These are phyloP conservation scores for Saturnispora gosingensis DNA, from an alignment of 805 yeast genomes.

Conservation along the genomic window DNA sequence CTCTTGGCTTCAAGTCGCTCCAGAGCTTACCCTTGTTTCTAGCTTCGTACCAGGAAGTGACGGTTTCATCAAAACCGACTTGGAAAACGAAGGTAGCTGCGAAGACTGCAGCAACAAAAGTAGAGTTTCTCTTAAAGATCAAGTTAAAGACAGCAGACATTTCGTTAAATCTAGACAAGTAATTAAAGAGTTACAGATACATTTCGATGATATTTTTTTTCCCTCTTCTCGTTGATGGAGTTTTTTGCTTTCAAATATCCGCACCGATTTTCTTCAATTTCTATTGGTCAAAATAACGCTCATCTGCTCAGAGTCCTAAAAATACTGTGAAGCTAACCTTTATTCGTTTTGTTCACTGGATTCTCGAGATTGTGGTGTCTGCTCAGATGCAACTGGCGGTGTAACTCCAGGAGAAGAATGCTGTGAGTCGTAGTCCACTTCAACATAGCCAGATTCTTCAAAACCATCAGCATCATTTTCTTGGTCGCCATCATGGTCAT, in stretches of 20 bases:
- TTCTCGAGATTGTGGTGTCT: not conserved
- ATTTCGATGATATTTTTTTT: conserved; percentile 6
- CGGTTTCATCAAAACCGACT: conserved; percentile 57
- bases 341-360: not conserved
- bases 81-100: conserved; percentile 83
- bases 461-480: not conserved
- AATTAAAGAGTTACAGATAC: not conserved
- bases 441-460: not conserved
- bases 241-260: not conserved
- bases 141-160: conserved; percentile 48
- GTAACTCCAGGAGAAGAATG: not conserved
- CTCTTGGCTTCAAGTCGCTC: conserved; percentile 59
- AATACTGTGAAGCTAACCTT: not conserved
- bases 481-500: not conserved
- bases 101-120: conserved; percentile 74
- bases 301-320: not conserved
- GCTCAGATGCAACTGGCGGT: not conserved
- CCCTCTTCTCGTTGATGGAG: conserved; percentile 6
- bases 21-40: conserved; percentile 83
- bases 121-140: conserved; percentile 82
- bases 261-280: not conserved
- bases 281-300: not conserved
- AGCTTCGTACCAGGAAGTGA: conserved; percentile 62
- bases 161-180: not conserved
- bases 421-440: not conserved